phyloP scores from a whole-genome alignment of 2,329 filamentous ascomycete species.

The Penicillium olsonii region DNA sequence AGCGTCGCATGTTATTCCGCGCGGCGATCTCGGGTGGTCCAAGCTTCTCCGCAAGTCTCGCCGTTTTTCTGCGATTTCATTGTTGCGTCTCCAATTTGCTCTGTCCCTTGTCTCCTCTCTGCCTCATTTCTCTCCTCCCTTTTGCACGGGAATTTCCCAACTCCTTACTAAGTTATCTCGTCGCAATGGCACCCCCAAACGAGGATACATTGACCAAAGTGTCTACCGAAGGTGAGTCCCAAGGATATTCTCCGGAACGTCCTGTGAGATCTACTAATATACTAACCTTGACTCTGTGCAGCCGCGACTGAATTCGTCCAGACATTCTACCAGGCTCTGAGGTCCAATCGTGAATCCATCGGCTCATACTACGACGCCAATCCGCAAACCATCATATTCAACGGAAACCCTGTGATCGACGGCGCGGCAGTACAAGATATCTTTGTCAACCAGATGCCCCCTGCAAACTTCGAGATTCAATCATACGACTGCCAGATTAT shows the following conservation, averaged over 20 bases:
- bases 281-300: constrained; percentile 33
- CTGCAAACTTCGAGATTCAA: constrained; percentile 70
- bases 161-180: too few relatives aligned
- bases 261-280: background rate
- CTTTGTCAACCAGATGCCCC: constrained; percentile 66
- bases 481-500: constrained; percentile 76
- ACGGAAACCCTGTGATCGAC: constrained; percentile 67
- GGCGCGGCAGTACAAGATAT: constrained; percentile 68
- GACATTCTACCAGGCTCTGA: constrained; percentile 74
- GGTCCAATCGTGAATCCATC: constrained; percentile 60
- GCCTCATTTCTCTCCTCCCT: background rate
- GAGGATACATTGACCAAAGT: constrained; percentile 43
- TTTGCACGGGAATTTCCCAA: too few relatives aligned
- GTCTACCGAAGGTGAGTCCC: constrained; percentile 43
- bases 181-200: constrained; percentile 32
- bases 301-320: constrained; percentile 72
- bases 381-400: constrained; percentile 72
- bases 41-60: constrained; percentile 32
- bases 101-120: background rate
- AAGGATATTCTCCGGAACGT: background rate
- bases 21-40: constrained; percentile 36
- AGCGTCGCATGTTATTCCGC: constrained; percentile 28
- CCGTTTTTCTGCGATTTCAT: constrained; percentile 23
- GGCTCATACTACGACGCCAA: constrained; percentile 68
- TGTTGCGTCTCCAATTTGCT: background rate